phyloP scores from a whole-genome alignment of 2,329 filamentous ascomycete genomes.

The Chrysoporthe deuterocubensis region DNA sequence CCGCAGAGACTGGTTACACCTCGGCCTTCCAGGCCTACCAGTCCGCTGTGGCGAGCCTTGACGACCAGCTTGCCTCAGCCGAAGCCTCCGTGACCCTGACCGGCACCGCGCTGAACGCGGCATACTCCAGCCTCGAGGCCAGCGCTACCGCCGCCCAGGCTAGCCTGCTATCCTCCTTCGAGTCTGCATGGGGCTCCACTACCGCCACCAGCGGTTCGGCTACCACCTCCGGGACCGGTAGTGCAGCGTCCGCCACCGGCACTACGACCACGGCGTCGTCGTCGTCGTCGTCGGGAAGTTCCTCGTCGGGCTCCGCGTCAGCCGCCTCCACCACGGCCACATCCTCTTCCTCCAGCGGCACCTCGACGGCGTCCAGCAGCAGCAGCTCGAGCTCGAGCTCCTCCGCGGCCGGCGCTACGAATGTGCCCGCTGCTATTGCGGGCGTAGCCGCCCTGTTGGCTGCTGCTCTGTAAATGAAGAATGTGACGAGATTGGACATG shows the following conservation, averaged over 20 bases:
- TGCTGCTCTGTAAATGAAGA: slow-evolving; percentile 14
- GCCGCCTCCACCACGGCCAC: background rate
- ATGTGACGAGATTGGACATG: background rate
- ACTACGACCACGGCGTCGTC: background rate
- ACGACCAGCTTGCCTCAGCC: slow-evolving; percentile 4
- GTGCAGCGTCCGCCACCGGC: background rate
- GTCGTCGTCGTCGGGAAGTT: background rate
- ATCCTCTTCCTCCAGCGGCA: background rate
- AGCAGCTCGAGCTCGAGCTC: slow-evolving; percentile 16
- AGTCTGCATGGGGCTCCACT: background rate
- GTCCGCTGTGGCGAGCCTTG: slow-evolving; percentile 3
- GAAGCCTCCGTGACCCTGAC: slow-evolving; percentile 4
- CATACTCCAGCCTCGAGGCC: slow-evolving; percentile 8
- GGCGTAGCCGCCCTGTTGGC: slow-evolving; percentile 14
- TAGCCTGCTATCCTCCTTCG: slow-evolving; percentile 16
- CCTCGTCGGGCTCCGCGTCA: background rate
- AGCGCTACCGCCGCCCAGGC: slow-evolving; percentile 6
- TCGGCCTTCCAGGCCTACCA: slow-evolving; percentile 6
- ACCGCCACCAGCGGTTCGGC: background rate
- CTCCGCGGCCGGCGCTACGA: slow-evolving; percentile 7
- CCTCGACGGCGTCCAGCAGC: slow-evolving; percentile 7
- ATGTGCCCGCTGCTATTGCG: slow-evolving; percentile 1
- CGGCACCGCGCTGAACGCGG: slow-evolving; percentile 10
- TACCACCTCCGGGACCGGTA: background rate
- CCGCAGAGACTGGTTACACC: slow-evolving; percentile 5